Evolutionary conservation across 371 early-diverging fungal species (phyloP).

Genomic region (Rhizopus stolonifer): DNA sequence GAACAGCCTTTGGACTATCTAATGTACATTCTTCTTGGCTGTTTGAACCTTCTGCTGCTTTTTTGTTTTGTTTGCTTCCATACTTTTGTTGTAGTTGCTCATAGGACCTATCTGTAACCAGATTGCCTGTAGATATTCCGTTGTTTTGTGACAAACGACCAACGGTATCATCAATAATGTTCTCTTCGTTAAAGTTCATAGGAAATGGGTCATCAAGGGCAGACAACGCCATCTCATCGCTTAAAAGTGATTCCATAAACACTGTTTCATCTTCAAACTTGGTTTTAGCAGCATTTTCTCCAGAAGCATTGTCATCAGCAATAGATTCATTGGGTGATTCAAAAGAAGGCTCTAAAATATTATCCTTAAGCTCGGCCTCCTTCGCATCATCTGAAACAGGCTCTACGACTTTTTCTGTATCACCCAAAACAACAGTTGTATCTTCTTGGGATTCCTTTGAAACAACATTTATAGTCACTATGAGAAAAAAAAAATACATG

Average conservation of each 20-base stretch:
- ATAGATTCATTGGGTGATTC: no score
- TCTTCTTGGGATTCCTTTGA: no score
- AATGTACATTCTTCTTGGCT: background rate
- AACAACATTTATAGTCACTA: no score
- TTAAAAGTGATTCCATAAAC: background rate
- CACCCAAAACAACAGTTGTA: no score
- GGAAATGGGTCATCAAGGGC: background rate
- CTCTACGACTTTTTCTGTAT: no score
- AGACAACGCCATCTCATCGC: background rate
- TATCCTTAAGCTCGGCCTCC: no score
- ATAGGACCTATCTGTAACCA: no score
- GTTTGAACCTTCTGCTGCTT: background rate
- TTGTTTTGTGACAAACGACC: background rate
- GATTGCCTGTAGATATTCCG: background rate
- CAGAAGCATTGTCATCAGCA: no score
- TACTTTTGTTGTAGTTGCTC: background rate
- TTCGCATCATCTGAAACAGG: no score
- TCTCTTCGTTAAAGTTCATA: background rate
- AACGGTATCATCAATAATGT: background rate
- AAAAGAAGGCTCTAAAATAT: no score
- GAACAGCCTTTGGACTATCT: background rate
- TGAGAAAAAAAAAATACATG: no score
- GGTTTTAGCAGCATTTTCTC: background rate
- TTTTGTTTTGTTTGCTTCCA: background rate
- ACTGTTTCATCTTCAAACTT: background rate